Base-by-base conservation (phyloP, 139 green algal genomes). In the Gonium pectorale region DNA sequence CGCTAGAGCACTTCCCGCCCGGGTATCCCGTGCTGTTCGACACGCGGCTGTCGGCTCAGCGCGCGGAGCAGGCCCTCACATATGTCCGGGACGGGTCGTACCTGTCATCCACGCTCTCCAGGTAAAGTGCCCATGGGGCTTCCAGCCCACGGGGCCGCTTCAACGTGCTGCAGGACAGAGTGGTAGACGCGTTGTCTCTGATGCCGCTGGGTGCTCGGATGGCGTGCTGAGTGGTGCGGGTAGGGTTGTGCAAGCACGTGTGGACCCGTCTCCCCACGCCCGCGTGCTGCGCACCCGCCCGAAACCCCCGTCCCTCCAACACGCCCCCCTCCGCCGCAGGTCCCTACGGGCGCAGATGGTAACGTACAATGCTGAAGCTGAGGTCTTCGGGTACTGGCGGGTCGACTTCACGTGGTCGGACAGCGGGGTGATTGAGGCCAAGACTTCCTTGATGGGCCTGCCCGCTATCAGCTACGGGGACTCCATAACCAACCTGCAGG, bases 1-100 rank as follows among this genome's bases (percentile, higher is more conserved):
- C 79, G 5, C 49, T 90, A 51, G 35, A 71, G 44, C 44, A 43
- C 11, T 81, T 85, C 63, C 24, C 70, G 0, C 11, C 54, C 22
- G 86, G 86, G 26, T 90, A 87, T 62, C 86, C 86, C 7, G 37
- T 87, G 41, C 51, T 90, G 46, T 19, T 90, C 0, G 86, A 85
- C 79, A 87, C 46, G 1, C 67, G 46, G 29, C 44, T 90, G 59
- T 79, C 43, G 24, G 49, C 75, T 0, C 31, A 69, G 62, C 62
- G 78, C 1, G 78, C 78, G 2, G 63, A 67, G 13, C 63, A 89
- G 85, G 54, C 78, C 33, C n/a, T 89, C 27, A 49, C 68, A 1
- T 87, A 71, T 44, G 31, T 90, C 9, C 35, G 27, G 13, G 79
- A 90, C 38, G 86, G 86, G 2, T 40, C 27, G 21, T 90, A 83